Evolutionary conservation across 1,284 basidiomycete species (phyloP), one percentile per base, ranked within the genome.

Genomic region (Malassezia sp.): DNA sequence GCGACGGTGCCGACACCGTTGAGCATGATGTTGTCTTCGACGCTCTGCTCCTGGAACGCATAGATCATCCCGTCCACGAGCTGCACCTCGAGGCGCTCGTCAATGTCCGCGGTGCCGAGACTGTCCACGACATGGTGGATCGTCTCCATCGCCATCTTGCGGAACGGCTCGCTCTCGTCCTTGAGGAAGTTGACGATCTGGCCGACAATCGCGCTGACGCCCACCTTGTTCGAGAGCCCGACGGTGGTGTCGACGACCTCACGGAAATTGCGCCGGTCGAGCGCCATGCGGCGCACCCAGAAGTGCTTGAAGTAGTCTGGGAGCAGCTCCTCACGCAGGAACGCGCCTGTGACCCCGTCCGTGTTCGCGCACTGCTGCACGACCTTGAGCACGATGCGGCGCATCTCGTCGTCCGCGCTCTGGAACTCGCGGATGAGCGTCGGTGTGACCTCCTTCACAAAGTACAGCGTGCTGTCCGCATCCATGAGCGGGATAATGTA

Each of bases 71-170:
- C 91, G 66, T 99, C 93, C 26, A 97, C 85, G 11, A 99, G 79
- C 47, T 85, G 79, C 11, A 91, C 80, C 73, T 99, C 91, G 37
- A 97, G 76, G 39, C 89, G 79, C 72, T 97, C 89, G 67, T 97
- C 91, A 49, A 97, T 85, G 65, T 97, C 93, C 1, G 90, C 86
- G 2, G 91, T 87, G 46, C 93, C 90, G 4, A 93, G 79, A 10
- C 83, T 84, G 6, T 83, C 81, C 24, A 99, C 78, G 29, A 97
- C 93, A 71, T 95, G 93, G 18, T 89, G 93, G 61, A 97, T 95
- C 0, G 93, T 96, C 75, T 97, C 93, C 91, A 97, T 97, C 32
- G 95, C 90, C 93, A 97, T 97, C 77, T 96, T 96, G 57, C 91
- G 78, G 76, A 91, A 96, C 5, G 89, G 88, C 74, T 97, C 93